Percentiles rank a stretch among this genome's conserved stretches.
These are phyloP conservation scores for Mucor irregularis DNA, from an alignment of 371 early-diverging fungal genomes.

Conservation along the genomic window DNA sequence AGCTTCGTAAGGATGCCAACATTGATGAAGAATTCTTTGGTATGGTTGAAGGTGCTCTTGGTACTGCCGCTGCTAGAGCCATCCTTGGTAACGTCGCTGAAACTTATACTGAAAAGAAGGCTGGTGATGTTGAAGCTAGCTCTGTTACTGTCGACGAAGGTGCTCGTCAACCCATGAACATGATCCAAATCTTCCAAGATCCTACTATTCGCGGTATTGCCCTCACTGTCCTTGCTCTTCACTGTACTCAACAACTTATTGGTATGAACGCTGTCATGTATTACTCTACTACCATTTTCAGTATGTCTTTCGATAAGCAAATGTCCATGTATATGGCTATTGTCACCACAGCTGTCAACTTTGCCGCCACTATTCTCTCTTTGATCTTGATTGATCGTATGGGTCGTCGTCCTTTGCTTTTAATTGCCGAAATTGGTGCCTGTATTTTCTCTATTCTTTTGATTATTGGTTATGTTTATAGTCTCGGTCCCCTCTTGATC, in stretches of 20 bases:
- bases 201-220: slow-evolving; percentile 60
- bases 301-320: slow-evolving; percentile 41
- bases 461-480: slow-evolving; percentile 53
- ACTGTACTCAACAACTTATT: slow-evolving; percentile 73
- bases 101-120: slow-evolving; percentile 18
- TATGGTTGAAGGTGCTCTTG: slow-evolving; percentile 31
- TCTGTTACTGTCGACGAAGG: slow-evolving; percentile 2
- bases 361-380: slow-evolving; percentile 57
- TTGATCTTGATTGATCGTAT: slow-evolving; percentile 67
- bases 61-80: slow-evolving; percentile 16
- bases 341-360: slow-evolving; percentile 60
- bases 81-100: slow-evolving; percentile 42
- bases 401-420: slow-evolving; percentile 74
- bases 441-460: slow-evolving; percentile 55
- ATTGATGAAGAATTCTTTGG: slow-evolving; percentile 46
- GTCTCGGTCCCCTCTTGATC: slow-evolving; percentile 54
- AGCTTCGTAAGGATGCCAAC: slow-evolving; percentile 52
- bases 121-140: slow-evolving; percentile 39
- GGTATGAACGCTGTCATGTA: slow-evolving; percentile 87
- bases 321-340: slow-evolving; percentile 65
- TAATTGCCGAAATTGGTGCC: slow-evolving; percentile 63
- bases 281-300: slow-evolving; percentile 74
- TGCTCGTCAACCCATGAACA: slow-evolving; percentile 21
- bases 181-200: slow-evolving; percentile 45
- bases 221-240: slow-evolving; percentile 41